Evolutionary conservation across 495 filamentous ascomycete genomes (phyloP).

Genomic region (Tetracladium setigerum): DNA sequence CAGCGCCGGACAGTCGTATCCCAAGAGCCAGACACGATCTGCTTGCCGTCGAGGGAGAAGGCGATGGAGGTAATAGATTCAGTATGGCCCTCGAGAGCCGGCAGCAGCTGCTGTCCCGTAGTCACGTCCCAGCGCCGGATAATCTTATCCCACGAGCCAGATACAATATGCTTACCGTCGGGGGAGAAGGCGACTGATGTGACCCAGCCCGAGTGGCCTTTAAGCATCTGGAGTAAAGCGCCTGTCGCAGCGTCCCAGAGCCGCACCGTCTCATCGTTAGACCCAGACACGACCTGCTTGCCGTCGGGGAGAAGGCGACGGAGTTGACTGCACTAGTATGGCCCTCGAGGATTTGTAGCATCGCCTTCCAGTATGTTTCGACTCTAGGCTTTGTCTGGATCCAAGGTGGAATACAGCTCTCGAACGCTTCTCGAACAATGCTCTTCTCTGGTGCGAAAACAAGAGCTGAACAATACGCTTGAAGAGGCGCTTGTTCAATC

Average conservation of each 20-base stretch:
- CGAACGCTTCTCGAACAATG: constrained; percentile 18
- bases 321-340: not conserved
- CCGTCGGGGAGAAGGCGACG: constrained; percentile 10
- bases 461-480: constrained; percentile 26
- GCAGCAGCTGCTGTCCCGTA: constrained; percentile 10
- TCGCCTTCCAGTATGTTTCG: not conserved
- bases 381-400: not conserved
- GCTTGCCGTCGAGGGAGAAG: constrained; percentile 10
- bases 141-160: constrained; percentile 10
- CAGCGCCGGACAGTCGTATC: constrained; percentile 15
- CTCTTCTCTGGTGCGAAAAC: constrained; percentile 27
- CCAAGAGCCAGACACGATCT: constrained; percentile 8
- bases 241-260: constrained; percentile 5
- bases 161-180: constrained; percentile 13
- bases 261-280: constrained; percentile 5
- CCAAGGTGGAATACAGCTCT: not conserved
- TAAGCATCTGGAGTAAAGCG: constrained; percentile 14
- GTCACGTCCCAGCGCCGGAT: constrained; percentile 18
- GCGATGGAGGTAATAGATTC: constrained; percentile 1
- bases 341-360: constrained; percentile 9
- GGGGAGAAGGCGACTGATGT: constrained; percentile 17
- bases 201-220: constrained; percentile 15
- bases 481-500: constrained; percentile 23
- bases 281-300: constrained; percentile 7
- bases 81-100: constrained; percentile 2